Evolutionary conservation across 192 early-diverging fungal genomes (phyloP).

Genomic region (Coemansia sp.): DNA sequence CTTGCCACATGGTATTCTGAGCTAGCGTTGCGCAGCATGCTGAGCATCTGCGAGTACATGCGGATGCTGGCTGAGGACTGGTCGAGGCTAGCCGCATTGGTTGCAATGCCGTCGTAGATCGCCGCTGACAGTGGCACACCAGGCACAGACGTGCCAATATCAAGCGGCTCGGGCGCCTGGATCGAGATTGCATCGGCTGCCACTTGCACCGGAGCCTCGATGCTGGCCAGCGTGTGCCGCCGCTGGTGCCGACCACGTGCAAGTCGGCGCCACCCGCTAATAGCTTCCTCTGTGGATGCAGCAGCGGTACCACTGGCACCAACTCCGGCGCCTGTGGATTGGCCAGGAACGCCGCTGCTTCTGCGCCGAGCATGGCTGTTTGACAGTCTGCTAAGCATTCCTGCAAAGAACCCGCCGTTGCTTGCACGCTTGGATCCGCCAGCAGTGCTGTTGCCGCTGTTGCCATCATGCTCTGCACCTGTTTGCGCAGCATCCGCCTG

Average conservation of each 20-base stretch:
- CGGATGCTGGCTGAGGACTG: slow-evolving; percentile 30
- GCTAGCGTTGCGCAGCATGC: slow-evolving; percentile 11
- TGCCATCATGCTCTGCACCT: background rate
- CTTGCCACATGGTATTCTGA: background rate
- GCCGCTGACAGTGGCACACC: slow-evolving; percentile 20
- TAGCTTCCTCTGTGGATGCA: background rate
- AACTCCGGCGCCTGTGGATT: background rate
- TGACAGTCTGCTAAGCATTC: slow-evolving; percentile 15
- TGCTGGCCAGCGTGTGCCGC: slow-evolving; percentile 8
- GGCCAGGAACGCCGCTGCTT: slow-evolving; percentile 9
- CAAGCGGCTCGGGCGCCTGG: slow-evolving; percentile 6
- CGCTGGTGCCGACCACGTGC: slow-evolving; percentile 17
- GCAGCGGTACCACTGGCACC: too few species aligned
- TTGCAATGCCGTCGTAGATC: slow-evolving; percentile 24
- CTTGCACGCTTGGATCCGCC: background rate
- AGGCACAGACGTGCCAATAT: slow-evolving; percentile 10
- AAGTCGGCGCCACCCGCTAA: slow-evolving; percentile 9
- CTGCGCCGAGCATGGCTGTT: slow-evolving; percentile 14
- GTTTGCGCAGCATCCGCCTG: too few species aligned
- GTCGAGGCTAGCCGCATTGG: slow-evolving; percentile 11
- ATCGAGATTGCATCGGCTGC: background rate
- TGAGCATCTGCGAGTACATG: slow-evolving; percentile 31
- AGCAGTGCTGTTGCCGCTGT: background rate
- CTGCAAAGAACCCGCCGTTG: slow-evolving; percentile 16
- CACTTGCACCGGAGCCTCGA: background rate